Evolutionary conservation across 1,139 yeast genomes (phyloP), one percentile per base, ranked within the genome.

Genomic region (Suhomyces panamericanus): DNA sequence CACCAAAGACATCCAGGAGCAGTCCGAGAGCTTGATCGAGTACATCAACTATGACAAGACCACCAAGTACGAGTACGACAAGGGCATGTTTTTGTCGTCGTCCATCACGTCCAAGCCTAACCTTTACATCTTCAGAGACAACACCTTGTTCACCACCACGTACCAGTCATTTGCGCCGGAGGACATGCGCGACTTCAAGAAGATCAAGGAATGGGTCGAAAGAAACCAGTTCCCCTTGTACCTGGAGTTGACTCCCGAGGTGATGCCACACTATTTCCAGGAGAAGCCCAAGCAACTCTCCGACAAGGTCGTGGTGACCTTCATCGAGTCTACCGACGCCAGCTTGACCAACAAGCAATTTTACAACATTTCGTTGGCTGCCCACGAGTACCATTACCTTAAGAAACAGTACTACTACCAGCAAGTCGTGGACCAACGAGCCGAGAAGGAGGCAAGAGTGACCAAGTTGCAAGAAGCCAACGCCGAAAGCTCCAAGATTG

Each of bases 91-190:
- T 48, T 61, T 73, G 20, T 70, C 85, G 16, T 76, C 80, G 16
- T 70, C 85, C 0, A 59, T 81, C 33, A 73, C 89, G 0, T 69
- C 83, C 7, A 69, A 70, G 40, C 95, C 93, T 2, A 80, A 87
- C 13, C 55, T 85, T 17, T 63, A 81, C 32, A 67, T 83, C 17
- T 76, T 83, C 57, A 82, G 79, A 53, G 85, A 84, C 44, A 75
- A 78, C 44, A 67, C 81, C 6, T 59, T 80, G 44, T 60, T 76
- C 38, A 75, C 86, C 0, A 66, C 69, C 8, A 73, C 83, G 4
- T 83, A 64, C 53, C 86, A 80, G 54, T 80, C 78, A 47, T 80
- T 79, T 62, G 81, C 83, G 0, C 78, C 87, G 2, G 80, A 80
- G 44, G 87, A 85, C 54, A 72, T 79, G 50, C 72, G 91, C 52